A percentile compares a stretch with the other conserved stretches of the same genome.
Conservation (phyloP, 352 stramenopile genomes). For the Phytophthora europaea region DNA sequence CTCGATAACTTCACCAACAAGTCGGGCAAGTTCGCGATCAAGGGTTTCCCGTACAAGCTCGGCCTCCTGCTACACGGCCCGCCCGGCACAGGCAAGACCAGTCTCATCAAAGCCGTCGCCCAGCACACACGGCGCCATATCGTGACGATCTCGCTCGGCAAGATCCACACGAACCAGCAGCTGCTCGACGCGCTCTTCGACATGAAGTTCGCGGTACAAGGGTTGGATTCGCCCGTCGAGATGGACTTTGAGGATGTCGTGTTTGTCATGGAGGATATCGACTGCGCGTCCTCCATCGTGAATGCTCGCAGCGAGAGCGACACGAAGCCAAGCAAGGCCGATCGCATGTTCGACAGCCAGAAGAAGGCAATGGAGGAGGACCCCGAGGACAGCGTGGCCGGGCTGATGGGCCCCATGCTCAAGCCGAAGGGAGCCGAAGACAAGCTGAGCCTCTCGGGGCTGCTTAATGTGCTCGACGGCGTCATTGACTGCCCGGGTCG, state of each 20-base stretch:
- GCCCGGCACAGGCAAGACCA: constrained; percentile 90
- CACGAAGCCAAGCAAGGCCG: no score
- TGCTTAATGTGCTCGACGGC: constrained; percentile 94
- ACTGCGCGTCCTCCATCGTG: constrained; percentile 83
- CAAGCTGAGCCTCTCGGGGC: constrained; percentile 84
- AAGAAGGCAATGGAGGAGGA: constrained; percentile 18
- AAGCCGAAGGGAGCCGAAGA: constrained; percentile 41
- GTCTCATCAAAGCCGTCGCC: constrained; percentile 86
- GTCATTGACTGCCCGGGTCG: constrained; percentile 90
- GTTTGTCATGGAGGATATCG: constrained; percentile 92
- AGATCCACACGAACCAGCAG: constrained; percentile 86
- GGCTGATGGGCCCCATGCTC: constrained; percentile 36
- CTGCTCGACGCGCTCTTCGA: constrained; percentile 87
- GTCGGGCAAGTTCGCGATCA: constrained; percentile 86
- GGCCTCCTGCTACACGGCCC: constrained; percentile 85
- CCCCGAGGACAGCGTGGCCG: constrained; percentile 30
- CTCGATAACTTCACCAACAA: constrained; percentile 70
- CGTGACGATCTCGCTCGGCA: constrained; percentile 64
- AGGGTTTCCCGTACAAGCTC: constrained; percentile 90
- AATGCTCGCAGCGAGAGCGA: constrained; percentile 15
- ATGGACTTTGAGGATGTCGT: constrained; percentile 86
- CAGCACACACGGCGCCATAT: constrained; percentile 77
- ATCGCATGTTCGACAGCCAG: no score
- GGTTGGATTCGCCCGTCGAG: constrained; percentile 65
- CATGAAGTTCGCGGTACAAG: constrained; percentile 60